phyloP scores from a whole-genome alignment of 2,329 filamentous ascomycete species.

The Aspergillus sp. region DNA sequence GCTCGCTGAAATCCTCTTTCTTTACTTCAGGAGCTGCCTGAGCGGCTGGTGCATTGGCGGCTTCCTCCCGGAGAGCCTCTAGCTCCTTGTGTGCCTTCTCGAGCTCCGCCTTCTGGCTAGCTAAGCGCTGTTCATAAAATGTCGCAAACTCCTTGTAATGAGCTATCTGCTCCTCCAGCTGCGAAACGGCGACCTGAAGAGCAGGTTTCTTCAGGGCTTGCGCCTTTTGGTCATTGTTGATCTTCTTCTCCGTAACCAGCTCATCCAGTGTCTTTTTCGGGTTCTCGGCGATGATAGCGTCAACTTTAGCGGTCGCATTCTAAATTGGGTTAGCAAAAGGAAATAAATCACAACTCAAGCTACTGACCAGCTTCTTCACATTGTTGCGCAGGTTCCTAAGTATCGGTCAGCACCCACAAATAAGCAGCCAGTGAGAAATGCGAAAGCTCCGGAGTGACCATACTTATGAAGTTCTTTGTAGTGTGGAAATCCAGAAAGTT shows the following conservation, averaged over 20 bases:
- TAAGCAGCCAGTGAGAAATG: neutral
- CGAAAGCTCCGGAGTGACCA: constrained; percentile 30
- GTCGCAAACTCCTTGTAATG: constrained; percentile 61
- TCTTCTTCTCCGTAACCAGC: constrained; percentile 61
- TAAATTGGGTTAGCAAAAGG: constrained; percentile 28
- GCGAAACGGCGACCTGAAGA: constrained; percentile 56
- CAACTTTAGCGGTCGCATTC: constrained; percentile 61
- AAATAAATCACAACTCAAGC: neutral
- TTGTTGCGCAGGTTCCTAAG: constrained; percentile 83
- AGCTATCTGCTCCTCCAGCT: constrained; percentile 61
- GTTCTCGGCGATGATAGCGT: constrained; percentile 61
- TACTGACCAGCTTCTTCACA: constrained; percentile 87
- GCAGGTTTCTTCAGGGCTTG: constrained; percentile 63
- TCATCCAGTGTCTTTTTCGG: constrained; percentile 61
- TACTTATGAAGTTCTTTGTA: constrained; percentile 91
- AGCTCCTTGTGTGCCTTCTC: constrained; percentile 58
- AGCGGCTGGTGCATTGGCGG: constrained; percentile 49
- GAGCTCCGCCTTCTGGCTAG: constrained; percentile 56
- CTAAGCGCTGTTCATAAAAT: constrained; percentile 57
- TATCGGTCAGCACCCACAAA: constrained; percentile 15
- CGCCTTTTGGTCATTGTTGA: constrained; percentile 65
- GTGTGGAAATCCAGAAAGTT: constrained; percentile 73
- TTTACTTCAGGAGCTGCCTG: constrained; percentile 49
- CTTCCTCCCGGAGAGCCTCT: constrained; percentile 52
- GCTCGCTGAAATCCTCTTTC: constrained; percentile 52